Conservation (phyloP, 805 yeast genomes). For the Saturnispora serradocipensis region DNA sequence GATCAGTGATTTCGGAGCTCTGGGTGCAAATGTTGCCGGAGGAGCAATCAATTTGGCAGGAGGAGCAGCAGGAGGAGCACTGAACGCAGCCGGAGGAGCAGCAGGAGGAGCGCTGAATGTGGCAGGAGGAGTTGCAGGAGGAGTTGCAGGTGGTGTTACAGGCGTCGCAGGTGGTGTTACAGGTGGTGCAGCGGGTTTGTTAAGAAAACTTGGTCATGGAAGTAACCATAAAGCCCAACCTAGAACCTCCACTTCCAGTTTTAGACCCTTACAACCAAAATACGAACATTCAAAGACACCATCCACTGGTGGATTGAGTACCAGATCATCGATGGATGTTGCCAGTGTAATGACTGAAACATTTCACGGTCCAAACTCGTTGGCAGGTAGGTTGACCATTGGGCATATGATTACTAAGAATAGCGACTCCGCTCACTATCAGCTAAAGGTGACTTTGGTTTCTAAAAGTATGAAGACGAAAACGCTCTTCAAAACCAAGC, state of each 20-base stretch:
- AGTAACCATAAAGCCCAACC: not conserved
- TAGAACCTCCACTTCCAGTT: not conserved
- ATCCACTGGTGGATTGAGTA: conserved; percentile 1
- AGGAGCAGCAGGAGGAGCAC: conserved; percentile 30
- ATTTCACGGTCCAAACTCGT: conserved; percentile 20
- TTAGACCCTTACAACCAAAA: conserved; percentile 3
- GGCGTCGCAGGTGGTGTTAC: conserved; percentile 30
- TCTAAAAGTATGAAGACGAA: conserved; percentile 33
- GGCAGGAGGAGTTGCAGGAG: conserved; percentile 29
- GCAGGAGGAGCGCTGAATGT: conserved; percentile 27
- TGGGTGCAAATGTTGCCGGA: conserved; percentile 23
- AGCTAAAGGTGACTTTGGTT: conserved; percentile 43
- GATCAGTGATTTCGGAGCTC: conserved; percentile 35
- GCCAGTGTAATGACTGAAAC: conserved; percentile 26
- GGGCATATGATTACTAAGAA: conserved; percentile 26
- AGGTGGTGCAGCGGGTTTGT: conserved; percentile 24
- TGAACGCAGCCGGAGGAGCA: conserved; percentile 35
- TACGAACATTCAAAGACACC: not conserved
- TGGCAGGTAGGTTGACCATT: conserved; percentile 49
- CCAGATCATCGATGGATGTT: conserved; percentile 15
- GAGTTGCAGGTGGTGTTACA: conserved; percentile 30
- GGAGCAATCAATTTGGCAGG: conserved; percentile 28
- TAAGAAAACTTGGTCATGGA: conserved; percentile 11
- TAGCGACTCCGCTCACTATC: conserved; percentile 24
- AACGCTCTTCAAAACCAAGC: conserved; percentile 58